Evolutionary conservation across 495 filamentous ascomycete genomes (phyloP), one percentile per base, ranked within the genome.

Genomic region (Aspergillus avenaceus): DNA sequence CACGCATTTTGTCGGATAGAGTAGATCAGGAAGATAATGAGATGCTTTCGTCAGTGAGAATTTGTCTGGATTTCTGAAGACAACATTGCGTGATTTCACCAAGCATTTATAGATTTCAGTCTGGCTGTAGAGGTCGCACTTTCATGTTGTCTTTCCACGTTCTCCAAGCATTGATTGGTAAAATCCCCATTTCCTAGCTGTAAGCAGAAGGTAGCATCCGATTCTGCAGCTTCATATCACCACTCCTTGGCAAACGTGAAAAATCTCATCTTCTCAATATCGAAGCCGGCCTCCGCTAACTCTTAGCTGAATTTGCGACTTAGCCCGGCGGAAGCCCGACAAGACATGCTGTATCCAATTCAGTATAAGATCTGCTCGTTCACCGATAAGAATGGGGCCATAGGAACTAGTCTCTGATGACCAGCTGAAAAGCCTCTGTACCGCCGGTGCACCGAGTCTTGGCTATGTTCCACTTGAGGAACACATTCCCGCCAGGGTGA

Each of bases 301-400:
- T 9, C n/a, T 44, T 2, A 44, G 14, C 41, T 18, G 3, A 19
- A 18, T 11, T 14, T 16, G 18, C 4, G 4, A 28, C 41, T 44
- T 44, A 25, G 41, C 41, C 41, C 41, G 41, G 41, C 41, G 41
- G 41, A 28, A 14, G 41, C 18, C 41, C 41, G 41, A 19, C 5
- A 26, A 14, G 23, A 14, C 12, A 18, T 28, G 41, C n/a, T 29
- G 12, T 6, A 26, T 43, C 23, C 3, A 18, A 16, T 16, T 16
- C 25, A 44, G 41, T 28, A 28, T 28, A 44, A 24, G 42, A 38
- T 38, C 14, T 38, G 14, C 34, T 38, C 29, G 19, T 45, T 18
- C 26, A 31, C 26, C n/a, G 41, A 28, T 27, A 28, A 44, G 41
- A 18, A 38, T 38, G 34, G 34, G 34, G 14, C 34, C 16, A 9